Conservation (phyloP, 2,329 filamentous ascomycete species). For the Cladosporium oxysporum region DNA sequence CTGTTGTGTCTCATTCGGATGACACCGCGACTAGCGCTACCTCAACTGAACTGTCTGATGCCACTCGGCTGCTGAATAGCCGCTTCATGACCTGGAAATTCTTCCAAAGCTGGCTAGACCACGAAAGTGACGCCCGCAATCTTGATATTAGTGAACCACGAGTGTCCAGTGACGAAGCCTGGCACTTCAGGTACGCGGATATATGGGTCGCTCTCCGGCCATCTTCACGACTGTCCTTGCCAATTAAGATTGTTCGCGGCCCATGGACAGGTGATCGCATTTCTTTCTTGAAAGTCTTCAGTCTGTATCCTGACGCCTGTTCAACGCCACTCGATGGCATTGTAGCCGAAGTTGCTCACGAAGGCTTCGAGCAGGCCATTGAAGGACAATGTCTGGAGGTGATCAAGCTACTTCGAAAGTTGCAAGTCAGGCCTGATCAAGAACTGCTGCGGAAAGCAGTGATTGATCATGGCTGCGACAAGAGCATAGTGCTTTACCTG, state of each 20-base stretch:
- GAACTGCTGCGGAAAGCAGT: conserved; percentile 35
- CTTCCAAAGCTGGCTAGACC: conserved; percentile 33
- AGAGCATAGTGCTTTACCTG: conserved; percentile 31
- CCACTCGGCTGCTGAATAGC: conserved; percentile 35
- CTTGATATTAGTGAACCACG: conserved; percentile 7
- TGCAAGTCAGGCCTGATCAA: conserved; percentile 30
- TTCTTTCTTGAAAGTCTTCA: conserved; percentile 17
- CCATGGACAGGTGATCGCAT: conserved; percentile 32
- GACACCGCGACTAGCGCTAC: conserved; percentile 12
- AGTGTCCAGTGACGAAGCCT: neutral
- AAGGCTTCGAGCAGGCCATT: conserved; percentile 35
- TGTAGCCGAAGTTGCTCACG: conserved; percentile 31
- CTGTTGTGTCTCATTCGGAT: conserved; percentile 22
- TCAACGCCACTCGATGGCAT: conserved; percentile 19
- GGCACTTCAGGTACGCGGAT: conserved; percentile 4
- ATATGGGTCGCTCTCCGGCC: conserved; percentile 28
- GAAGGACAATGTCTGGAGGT: conserved; percentile 25
- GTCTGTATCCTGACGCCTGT: conserved; percentile 6
- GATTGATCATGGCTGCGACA: conserved; percentile 36
- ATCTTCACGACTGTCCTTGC: conserved; percentile 25
- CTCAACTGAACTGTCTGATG: conserved; percentile 24
- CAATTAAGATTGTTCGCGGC: conserved; percentile 26
- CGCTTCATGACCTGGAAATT: conserved; percentile 39
- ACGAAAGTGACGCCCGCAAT: conserved; percentile 4
- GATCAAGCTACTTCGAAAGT: conserved; percentile 28